A percentile compares a stretch with the other conserved stretches of the same genome.
These are phyloP conservation scores for Yamagishiella unicocca DNA, from an alignment of 139 green algal genomes.

Conservation along the genomic window DNA sequence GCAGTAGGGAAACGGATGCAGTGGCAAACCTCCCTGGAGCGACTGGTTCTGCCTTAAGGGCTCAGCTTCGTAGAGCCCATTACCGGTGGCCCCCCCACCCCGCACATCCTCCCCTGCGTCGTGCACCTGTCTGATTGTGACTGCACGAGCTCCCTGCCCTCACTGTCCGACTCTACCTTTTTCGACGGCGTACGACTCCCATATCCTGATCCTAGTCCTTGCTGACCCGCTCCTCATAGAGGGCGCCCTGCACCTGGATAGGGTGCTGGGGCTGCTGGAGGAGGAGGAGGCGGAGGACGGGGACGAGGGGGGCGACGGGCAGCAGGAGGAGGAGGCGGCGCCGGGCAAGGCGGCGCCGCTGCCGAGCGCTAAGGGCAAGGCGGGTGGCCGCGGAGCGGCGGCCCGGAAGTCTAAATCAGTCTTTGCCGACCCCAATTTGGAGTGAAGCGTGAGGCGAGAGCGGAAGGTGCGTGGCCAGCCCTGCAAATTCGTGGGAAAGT, in stretches of 20 bases:
- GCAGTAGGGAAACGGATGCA: no score
- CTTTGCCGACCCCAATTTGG: constrained; percentile 31
- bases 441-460: constrained; percentile 3
- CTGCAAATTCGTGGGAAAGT: not conserved
- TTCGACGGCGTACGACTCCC: no score
- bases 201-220: not conserved
- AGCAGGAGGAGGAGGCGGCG: not conserved
- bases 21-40: no score
- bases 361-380: not conserved
- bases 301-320: not conserved
- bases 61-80: no score
- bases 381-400: not conserved
- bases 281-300: not conserved
- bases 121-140: no score
- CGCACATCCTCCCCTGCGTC: no score
- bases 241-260: constrained; percentile 12
- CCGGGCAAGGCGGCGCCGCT: not conserved
- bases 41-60: no score
- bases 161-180: no score
- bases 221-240: not conserved
- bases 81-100: no score
- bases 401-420: not conserved
- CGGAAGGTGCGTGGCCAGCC: no score
- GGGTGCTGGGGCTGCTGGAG: not conserved
- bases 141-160: no score